Percentiles rank a stretch among this genome's conserved stretches.
Conservation (phyloP, 345 rosid genomes). For the Erodium maritimum region DNA sequence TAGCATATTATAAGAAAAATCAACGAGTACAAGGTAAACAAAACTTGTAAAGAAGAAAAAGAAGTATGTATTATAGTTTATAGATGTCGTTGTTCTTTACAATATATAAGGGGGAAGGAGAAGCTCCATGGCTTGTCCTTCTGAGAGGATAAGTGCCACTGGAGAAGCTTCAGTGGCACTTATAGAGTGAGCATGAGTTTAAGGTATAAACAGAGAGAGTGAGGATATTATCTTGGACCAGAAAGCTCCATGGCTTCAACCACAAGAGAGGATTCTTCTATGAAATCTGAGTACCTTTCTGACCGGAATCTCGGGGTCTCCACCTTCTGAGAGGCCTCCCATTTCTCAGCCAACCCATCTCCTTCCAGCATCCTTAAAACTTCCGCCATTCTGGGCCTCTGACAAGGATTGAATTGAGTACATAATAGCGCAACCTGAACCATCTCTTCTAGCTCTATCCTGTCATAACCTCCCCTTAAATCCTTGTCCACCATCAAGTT, state of each 20-base stretch:
- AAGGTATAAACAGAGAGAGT: not conserved
- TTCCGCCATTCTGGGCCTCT: slow-evolving; percentile 41
- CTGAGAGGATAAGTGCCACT: no score
- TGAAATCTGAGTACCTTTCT: slow-evolving; percentile 56
- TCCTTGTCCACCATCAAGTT: slow-evolving; percentile 71
- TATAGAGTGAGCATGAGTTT: not conserved
- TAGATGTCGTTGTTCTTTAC: no score
- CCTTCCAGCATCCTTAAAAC: slow-evolving; percentile 43
- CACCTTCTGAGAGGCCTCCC: slow-evolving; percentile 38
- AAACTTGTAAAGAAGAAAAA: no score
- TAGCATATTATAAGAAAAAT: no score
- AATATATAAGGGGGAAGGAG: no score
- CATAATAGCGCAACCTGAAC: slow-evolving; percentile 32
- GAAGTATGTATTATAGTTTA: no score
- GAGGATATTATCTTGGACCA: slow-evolving; percentile 55
- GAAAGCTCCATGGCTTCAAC: slow-evolving; percentile 97
- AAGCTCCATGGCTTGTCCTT: no score
- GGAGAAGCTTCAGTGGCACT: no score
- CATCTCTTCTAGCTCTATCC: slow-evolving; percentile 48
- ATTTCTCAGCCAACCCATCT: slow-evolving; percentile 34
- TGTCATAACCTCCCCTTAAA: slow-evolving; percentile 43
- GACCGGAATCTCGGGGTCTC: slow-evolving; percentile 44
- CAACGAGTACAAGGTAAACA: no score
- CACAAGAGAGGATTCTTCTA: slow-evolving; percentile 84
- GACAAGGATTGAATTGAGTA: slow-evolving; percentile 29